A percentile compares a stretch with the other conserved stretches of the same genome.
Evolutionary conservation across 495 filamentous ascomycete species (phyloP).

Genomic region (Penicillium robsamsonii): DNA sequence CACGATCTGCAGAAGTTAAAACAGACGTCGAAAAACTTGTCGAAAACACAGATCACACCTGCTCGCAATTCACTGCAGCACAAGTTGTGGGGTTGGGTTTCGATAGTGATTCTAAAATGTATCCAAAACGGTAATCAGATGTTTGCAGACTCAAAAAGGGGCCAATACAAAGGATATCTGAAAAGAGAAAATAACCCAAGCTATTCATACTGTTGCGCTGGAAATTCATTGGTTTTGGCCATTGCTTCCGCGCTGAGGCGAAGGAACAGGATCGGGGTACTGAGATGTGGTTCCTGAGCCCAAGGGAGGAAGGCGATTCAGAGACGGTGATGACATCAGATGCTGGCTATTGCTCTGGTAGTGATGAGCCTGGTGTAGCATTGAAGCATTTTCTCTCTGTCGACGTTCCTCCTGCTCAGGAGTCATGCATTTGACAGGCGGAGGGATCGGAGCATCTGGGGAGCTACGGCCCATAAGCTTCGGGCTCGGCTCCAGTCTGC

Average conservation of each 20-base stretch:
- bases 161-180: background rate
- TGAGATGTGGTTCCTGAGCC: constrained; percentile 31
- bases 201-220: background rate
- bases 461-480: constrained; percentile 51
- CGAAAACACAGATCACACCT: constrained; percentile 3
- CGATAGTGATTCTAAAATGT: background rate
- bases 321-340: constrained; percentile 38
- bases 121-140: constrained; percentile 1
- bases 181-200: background rate
- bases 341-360: constrained; percentile 29
- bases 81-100: background rate
- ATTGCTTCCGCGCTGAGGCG: constrained; percentile 24
- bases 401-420: constrained; percentile 48
- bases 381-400: constrained; percentile 40
- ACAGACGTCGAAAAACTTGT: constrained; percentile 10
- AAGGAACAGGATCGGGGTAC: constrained; percentile 28
- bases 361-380: constrained; percentile 26
- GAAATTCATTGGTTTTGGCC: constrained; percentile 13
- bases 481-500: constrained; percentile 48
- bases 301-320: constrained; percentile 40
- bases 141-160: background rate
- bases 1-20: constrained; percentile 13
- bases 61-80: background rate
- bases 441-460: constrained; percentile 45
- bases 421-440: constrained; percentile 49